Percentiles rank a stretch among this genome's conserved stretches.
phyloP scores from a whole-genome alignment of 768 basidiomycete genomes.

The Termitomyces sp. region DNA sequence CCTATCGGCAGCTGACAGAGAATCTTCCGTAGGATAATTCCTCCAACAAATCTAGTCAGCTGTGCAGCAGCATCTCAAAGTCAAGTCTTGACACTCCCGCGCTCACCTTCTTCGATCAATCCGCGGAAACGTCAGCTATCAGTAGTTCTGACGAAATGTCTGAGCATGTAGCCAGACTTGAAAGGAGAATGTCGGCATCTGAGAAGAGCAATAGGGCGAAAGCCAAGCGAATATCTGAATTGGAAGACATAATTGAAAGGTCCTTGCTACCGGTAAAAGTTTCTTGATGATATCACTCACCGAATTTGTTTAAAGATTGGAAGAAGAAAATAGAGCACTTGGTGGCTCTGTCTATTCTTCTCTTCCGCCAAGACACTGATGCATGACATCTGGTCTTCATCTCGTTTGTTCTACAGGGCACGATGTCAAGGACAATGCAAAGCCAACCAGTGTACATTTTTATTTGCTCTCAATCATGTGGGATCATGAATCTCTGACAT shows the following conservation, averaged over 20 bases:
- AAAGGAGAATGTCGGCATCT: constrained; percentile 30
- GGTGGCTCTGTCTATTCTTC: neutral
- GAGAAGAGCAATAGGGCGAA: constrained; percentile 29
- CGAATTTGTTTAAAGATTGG: constrained; percentile 3
- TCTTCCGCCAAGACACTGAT: neutral
- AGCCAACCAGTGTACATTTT: neutral
- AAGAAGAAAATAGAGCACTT: constrained; percentile 3
- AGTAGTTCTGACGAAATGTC: constrained; percentile 8
- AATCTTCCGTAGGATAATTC: constrained; percentile 9
- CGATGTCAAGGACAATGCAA: neutral
- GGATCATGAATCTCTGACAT: neutral
- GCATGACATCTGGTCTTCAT: neutral
- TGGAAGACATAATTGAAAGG: constrained; percentile 23
- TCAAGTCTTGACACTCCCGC: neutral
- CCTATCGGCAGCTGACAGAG: neutral
- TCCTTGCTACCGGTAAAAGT: constrained; percentile 2
- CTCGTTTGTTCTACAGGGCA: neutral
- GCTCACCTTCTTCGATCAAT: neutral
- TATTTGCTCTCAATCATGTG: neutral
- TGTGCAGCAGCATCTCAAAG: constrained; percentile 3
- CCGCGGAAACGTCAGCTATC: constrained; percentile 14
- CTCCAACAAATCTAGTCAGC: constrained; percentile 4
- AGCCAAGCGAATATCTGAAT: constrained; percentile 21
- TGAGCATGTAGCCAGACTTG: constrained; percentile 30
- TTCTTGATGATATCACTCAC: neutral